Base-by-base conservation (phyloP, 2,329 filamentous ascomycete genomes). In the Pyricularia pennisetigena region DNA sequence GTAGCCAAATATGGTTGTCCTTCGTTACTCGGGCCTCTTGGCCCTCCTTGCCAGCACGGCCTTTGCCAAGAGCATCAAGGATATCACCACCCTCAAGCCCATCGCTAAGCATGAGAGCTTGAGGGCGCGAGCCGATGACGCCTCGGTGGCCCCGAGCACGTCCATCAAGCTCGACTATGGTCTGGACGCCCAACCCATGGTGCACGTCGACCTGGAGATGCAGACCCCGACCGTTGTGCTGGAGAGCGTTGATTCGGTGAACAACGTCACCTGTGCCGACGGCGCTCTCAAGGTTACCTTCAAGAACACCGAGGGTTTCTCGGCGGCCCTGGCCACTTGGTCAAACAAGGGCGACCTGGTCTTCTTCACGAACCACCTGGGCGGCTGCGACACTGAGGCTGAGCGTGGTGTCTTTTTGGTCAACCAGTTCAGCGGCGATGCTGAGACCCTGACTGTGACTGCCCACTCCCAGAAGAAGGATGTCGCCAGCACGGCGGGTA, bases 291-390 rank as follows among this genome's bases (percentile, higher is more conserved):
- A 71, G 4, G 71, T 78, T 23, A 72, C 72, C 10, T 74, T 79
- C 70, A 70, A 72, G 68, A 70, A 71, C 35, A 69, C 71, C 6
- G 32, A 68, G 8, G 71, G 72, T 8, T 78, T 78, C 70, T 64
- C 64, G 10, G 68, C 68, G 7, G 69, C 72, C n/a, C 68, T 71
- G 35, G 64, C 71, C 1, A 64, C 70, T 23, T 78, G 76, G 77
- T 63, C 69, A n/a, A 67, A 63, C 8, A 65, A 69, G 7, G 69
- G 68, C 1, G 66, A 68, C 7, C 71, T 82, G 54, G 73, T 80
- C 59, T 70, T 82, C 66, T 75, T 82, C 69, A 82, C 80, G 16
- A 81, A 80, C 72, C 77, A 81, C 71, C 68, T 78, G 24, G 79
- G 78, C 32, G 74, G 79, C 69, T 81, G 80, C 69, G 78, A 81